These are phyloP conservation scores for Poa pratensis DNA, from an alignment of 176 grass and related monocot genomes.

Conservation along the genomic window DNA sequence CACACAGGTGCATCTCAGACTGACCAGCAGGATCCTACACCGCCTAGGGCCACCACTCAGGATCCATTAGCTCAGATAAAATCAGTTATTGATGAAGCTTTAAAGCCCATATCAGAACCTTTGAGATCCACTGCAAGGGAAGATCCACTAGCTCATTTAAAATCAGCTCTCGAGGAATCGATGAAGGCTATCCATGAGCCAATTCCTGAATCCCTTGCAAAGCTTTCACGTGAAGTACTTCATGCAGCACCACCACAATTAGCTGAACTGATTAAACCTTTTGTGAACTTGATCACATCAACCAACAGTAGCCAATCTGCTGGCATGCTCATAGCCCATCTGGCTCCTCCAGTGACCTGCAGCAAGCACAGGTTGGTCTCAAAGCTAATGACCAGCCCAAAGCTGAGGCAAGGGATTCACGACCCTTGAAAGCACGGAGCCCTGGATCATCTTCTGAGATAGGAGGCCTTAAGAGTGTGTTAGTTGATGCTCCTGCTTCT, in stretches of 20 bases:
- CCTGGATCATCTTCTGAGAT: not conserved
- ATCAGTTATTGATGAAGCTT: conserved; percentile 64
- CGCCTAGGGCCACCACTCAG: conserved; percentile 11
- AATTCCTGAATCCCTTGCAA: conserved; percentile 57
- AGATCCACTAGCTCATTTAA: conserved; percentile 38
- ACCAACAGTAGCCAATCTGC: conserved; percentile 33
- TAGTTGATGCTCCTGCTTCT: conserved; percentile 38
- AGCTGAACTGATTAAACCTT: conserved; percentile 54
- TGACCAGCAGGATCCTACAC: conserved; percentile 27
- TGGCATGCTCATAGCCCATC: conserved; percentile 41
- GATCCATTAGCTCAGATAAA: conserved; percentile 43
- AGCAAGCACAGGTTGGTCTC: conserved; percentile 12
- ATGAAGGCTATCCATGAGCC: conserved; percentile 64
- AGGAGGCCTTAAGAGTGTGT: conserved; percentile 31
- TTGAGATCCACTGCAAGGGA: conserved; percentile 36
- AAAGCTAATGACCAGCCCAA: conserved; percentile 34
- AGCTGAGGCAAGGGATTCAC: not conserved
- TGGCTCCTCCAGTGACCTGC: conserved; percentile 36
- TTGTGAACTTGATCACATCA: conserved; percentile 56
- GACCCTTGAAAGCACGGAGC: not conserved
- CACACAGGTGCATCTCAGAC: conserved; percentile 16
- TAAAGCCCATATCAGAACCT: conserved; percentile 54
- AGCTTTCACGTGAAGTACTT: conserved; percentile 65
- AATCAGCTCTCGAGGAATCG: conserved; percentile 63
- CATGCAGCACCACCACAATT: conserved; percentile 51